Conservation (phyloP, 2,329 filamentous ascomycete species). For the Talaromyces pinophilus region DNA sequence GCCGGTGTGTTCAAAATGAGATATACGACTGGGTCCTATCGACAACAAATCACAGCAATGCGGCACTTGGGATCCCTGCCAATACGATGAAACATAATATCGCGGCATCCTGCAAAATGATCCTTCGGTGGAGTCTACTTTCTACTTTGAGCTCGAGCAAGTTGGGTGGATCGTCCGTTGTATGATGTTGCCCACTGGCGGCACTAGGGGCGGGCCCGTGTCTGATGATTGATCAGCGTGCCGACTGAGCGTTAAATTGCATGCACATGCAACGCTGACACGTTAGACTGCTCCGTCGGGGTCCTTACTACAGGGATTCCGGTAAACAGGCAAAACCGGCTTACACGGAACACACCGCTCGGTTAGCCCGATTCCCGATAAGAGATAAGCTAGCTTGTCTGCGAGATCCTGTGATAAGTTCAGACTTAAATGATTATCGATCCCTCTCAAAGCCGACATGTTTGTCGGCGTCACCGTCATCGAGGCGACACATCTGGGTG, state of each 20-base stretch:
- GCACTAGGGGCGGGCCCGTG: neutral
- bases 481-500: neutral
- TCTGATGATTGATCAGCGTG: constrained; percentile 1
- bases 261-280: constrained; percentile 19
- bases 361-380: neutral
- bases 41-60: constrained; percentile 15
- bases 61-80: neutral
- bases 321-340: neutral
- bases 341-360: constrained; percentile 4
- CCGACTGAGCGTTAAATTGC: neutral
- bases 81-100: constrained; percentile 2
- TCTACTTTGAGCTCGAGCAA: neutral
- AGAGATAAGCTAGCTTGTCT: constrained; percentile 2
- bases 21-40: neutral
- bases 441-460: too few relatives aligned
- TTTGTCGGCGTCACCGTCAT: neutral
- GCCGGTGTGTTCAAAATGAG: constrained; percentile 3
- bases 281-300: constrained; percentile 5
- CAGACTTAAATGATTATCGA: too few relatives aligned
- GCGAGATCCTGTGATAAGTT: neutral
- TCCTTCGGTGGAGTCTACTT: constrained; percentile 16
- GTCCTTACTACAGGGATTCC: neutral
- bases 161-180: constrained; percentile 2
- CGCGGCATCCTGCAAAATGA: constrained; percentile 6
- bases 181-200: neutral